phyloP scores from a whole-genome alignment of 108 stramenopile genomes.

The Craspedostauros australis region DNA sequence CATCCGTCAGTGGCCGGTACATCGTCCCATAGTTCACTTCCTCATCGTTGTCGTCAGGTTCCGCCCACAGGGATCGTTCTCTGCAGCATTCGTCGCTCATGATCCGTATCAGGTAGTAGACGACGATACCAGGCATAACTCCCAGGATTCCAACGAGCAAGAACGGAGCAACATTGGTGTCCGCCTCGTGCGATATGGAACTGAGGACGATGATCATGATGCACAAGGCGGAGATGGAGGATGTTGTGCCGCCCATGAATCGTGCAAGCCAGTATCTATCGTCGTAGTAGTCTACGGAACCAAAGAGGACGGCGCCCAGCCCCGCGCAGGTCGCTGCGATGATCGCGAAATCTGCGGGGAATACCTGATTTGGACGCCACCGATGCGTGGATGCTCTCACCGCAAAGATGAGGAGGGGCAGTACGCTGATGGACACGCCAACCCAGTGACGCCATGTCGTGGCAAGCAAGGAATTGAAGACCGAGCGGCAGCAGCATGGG shows the following conservation, averaged over 20 bases:
- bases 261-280: conserved; percentile 4
- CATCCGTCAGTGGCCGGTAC: too few relatives aligned
- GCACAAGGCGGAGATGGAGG: conserved; percentile 2
- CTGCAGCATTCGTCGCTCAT: conserved; percentile 9
- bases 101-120: conserved; percentile 13
- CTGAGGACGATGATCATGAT: conserved; percentile 11
- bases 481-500: too few relatives aligned
- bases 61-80: too few relatives aligned
- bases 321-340: conserved; percentile 11
- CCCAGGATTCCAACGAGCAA: conserved; percentile 6
- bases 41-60: too few relatives aligned
- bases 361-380: conserved; percentile 5
- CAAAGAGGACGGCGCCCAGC: neutral
- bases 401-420: conserved; percentile 9
- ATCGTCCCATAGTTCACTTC: too few relatives aligned
- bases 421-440: neutral
- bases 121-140: conserved; percentile 10
- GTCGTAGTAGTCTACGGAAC: neutral
- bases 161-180: conserved; percentile 2
- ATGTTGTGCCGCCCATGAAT: conserved; percentile 5
- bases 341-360: neutral
- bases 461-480: too few relatives aligned
- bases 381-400: conserved; percentile 9
- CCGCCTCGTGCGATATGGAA: too few relatives aligned
- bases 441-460: too few relatives aligned